Evolutionary conservation across 1,139 yeast genomes (phyloP).

Genomic region (Protomyces gravidus): DNA sequence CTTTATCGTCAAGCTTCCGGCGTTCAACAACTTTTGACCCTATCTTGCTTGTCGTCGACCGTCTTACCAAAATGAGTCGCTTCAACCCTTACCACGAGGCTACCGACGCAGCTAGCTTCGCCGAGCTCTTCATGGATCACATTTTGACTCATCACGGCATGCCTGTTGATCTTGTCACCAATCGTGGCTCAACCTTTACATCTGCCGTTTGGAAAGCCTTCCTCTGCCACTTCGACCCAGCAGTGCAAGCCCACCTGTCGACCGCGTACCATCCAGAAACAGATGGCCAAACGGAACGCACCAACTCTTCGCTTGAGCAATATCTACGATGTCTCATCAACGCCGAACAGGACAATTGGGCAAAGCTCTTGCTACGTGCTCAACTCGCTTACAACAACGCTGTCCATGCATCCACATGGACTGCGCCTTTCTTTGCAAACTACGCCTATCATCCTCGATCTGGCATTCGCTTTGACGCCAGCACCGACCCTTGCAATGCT

Average conservation of each 20-base stretch:
- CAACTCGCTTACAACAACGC: background rate
- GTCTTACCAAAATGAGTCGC: background rate
- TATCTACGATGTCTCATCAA: background rate
- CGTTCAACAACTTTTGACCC: background rate
- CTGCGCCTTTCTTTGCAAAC: background rate
- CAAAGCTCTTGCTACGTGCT: background rate
- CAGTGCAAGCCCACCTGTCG: background rate
- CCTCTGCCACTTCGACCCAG: background rate
- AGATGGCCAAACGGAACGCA: background rate
- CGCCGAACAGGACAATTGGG: background rate
- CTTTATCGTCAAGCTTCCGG: background rate
- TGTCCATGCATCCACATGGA: background rate
- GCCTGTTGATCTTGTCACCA: background rate
- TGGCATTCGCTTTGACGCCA: background rate
- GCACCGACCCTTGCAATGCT: background rate
- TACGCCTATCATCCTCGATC: background rate
- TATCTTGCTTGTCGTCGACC: too few species aligned
- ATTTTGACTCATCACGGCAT: background rate
- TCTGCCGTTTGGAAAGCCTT: background rate
- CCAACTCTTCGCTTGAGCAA: background rate
- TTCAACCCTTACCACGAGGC: background rate
- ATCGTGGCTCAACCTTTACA: background rate
- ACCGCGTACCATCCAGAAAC: background rate
- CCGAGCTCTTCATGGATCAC: background rate
- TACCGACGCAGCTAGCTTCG: background rate